Percentiles rank a stretch among this genome's conserved stretches.
These are phyloP conservation scores for Candida montana DNA, from an alignment of 805 yeast species.

Conservation along the genomic window DNA sequence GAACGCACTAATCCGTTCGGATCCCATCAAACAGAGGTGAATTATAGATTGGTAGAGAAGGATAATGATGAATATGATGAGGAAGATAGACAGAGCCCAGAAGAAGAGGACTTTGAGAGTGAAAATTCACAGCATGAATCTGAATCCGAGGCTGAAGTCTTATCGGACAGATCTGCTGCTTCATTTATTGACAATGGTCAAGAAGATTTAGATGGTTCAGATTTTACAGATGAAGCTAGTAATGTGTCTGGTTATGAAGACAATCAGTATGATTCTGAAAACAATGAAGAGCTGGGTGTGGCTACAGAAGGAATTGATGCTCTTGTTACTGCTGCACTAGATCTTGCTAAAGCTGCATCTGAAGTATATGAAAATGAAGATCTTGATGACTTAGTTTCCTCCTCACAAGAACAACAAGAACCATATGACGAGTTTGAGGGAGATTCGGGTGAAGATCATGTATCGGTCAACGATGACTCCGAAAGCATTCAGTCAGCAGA, in stretches of 20 bases:
- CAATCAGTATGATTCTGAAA: no score
- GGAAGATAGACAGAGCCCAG: background rate
- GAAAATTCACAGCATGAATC: background rate
- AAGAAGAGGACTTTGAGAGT: background rate
- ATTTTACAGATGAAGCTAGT: no score
- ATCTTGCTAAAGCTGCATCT: background rate
- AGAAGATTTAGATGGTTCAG: no score
- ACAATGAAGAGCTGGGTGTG: slow-evolving; percentile 2
- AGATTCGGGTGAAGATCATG: background rate
- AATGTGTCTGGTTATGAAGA: no score
- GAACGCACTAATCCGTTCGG: background rate
- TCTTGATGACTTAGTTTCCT: no score
- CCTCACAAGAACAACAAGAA: no score
- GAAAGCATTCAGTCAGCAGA: no score
- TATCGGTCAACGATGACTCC: no score
- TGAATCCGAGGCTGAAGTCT: slow-evolving; percentile 8
- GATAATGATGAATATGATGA: background rate
- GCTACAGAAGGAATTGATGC: slow-evolving; percentile 1
- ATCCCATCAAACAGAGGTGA: background rate
- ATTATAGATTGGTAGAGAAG: background rate
- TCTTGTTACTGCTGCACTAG: background rate
- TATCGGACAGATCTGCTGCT: no score
- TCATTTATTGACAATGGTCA: no score
- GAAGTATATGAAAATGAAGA: slow-evolving; percentile 10
- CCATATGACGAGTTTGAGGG: background rate